Conservation (phyloP, 2,329 filamentous ascomycete species). For the Massarina eburnea region DNA sequence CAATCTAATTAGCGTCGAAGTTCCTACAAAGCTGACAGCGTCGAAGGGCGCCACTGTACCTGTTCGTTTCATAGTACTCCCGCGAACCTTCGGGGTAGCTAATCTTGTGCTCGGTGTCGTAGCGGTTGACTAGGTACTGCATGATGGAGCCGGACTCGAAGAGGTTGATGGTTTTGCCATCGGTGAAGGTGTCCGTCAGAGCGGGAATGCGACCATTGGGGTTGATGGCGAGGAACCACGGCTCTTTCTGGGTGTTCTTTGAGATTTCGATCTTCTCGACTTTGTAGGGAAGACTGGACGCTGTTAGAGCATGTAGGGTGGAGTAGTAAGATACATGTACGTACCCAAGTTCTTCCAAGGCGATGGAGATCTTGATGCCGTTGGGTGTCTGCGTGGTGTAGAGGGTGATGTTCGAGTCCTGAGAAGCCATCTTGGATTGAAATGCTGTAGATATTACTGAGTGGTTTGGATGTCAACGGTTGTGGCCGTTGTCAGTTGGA, state of each 20-base stretch:
- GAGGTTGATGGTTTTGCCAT: constrained; percentile 72
- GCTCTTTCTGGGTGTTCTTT: constrained; percentile 79
- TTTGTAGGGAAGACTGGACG: constrained; percentile 67
- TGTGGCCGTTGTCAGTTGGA: not conserved
- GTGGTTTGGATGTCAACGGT: not conserved
- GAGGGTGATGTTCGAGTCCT: constrained; percentile 68
- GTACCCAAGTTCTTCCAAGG: constrained; percentile 76
- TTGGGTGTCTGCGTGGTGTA: constrained; percentile 86
- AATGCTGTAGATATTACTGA: not conserved
- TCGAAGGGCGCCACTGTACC: not conserved
- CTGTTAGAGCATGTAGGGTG: not conserved
- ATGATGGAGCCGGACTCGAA: constrained; percentile 86
- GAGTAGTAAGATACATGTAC: constrained; percentile 1
- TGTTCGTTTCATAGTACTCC: constrained; percentile 78
- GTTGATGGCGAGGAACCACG: constrained; percentile 89
- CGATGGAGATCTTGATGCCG: constrained; percentile 85
- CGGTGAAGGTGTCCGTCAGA: constrained; percentile 71
- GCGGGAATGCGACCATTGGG: constrained; percentile 92
- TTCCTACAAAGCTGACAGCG: not conserved
- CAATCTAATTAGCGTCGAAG: not conserved
- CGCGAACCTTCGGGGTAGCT: constrained; percentile 72
- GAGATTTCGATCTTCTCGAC: constrained; percentile 69
- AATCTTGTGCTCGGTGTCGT: constrained; percentile 80
- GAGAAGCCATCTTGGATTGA: constrained; percentile 20
- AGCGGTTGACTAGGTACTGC: constrained; percentile 79